Evolutionary conservation across 2,329 filamentous ascomycete species (phyloP).

Genomic region (Aspergillus intermedius): DNA sequence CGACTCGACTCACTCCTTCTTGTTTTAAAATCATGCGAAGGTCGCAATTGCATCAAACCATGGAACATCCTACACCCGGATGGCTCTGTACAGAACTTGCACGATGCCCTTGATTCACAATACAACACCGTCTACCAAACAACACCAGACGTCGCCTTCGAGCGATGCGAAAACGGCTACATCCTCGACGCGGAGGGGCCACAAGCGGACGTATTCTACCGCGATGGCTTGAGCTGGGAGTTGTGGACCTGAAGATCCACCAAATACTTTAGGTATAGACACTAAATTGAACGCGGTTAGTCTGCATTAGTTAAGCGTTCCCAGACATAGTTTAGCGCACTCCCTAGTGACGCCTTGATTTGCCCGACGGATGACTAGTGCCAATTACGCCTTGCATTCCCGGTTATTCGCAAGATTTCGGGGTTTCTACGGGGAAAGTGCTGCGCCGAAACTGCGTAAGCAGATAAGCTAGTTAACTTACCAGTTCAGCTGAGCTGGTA

Average conservation of each 20-base stretch:
- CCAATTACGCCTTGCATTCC: not conserved
- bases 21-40: constrained; percentile 34
- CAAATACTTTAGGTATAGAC: not conserved
- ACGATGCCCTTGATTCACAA: constrained; percentile 20
- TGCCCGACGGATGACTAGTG: not conserved
- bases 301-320: not conserved
- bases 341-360: too few relatives aligned
- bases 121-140: constrained; percentile 25
- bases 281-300: not conserved
- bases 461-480: too few relatives aligned
- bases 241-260: constrained; percentile 12
- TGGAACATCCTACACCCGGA: constrained; percentile 29
- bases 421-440: too few relatives aligned
- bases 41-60: constrained; percentile 25
- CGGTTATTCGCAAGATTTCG: not conserved
- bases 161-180: constrained; percentile 29
- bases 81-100: constrained; percentile 17
- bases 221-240: constrained; percentile 17
- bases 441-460: too few relatives aligned
- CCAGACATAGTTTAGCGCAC: not conserved
- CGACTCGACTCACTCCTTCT: constrained; percentile 32
- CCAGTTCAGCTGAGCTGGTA: too few relatives aligned
- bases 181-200: constrained; percentile 28
- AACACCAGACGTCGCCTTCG: constrained; percentile 24
- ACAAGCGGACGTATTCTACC: constrained; percentile 13